Percentiles rank a stretch among this genome's conserved stretches.
Evolutionary conservation across 768 basidiomycete genomes (phyloP).

Genomic region (Hericium coralloides): DNA sequence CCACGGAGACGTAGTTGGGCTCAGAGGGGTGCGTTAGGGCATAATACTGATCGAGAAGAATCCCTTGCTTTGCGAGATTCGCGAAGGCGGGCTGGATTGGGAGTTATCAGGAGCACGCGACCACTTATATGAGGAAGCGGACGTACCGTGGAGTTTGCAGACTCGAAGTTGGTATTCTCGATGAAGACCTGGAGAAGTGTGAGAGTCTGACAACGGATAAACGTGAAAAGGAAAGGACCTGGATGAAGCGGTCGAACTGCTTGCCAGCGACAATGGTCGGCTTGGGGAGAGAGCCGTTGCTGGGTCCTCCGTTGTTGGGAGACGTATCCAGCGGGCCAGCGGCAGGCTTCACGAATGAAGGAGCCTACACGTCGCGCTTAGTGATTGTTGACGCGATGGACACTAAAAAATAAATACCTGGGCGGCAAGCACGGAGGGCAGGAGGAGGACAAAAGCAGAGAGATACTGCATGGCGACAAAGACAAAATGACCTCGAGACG

Average conservation of each 20-base stretch:
- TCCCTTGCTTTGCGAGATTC: slow-evolving; percentile 38
- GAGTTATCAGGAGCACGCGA: neutral
- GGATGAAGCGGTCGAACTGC: slow-evolving; percentile 39
- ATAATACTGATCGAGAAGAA: slow-evolving; percentile 35
- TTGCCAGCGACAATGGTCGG: slow-evolving; percentile 29
- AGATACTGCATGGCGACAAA: slow-evolving; percentile 2
- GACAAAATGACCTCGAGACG: neutral
- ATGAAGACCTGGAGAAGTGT: slow-evolving; percentile 38
- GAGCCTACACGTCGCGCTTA: slow-evolving; percentile 8
- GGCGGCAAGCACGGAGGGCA: slow-evolving; percentile 3
- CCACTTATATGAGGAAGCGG: neutral
- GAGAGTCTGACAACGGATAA: too few species aligned
- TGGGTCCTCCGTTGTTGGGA: slow-evolving; percentile 32
- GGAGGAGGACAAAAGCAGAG: neutral
- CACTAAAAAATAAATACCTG: neutral
- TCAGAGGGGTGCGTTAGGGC: slow-evolving; percentile 50
- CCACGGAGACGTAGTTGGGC: slow-evolving; percentile 47
- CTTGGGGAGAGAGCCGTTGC: slow-evolving; percentile 35
- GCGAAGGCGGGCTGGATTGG: slow-evolving; percentile 20
- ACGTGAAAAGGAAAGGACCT: slow-evolving; percentile 6
- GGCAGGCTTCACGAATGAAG: slow-evolving; percentile 22
- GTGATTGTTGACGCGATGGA: neutral
- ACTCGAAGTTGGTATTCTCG: slow-evolving; percentile 49
- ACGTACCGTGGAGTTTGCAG: slow-evolving; percentile 14
- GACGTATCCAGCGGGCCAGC: slow-evolving; percentile 18